Evolutionary conservation across 164 flowering plant species (phyloP).

Genomic region (Magnolia sinica): DNA sequence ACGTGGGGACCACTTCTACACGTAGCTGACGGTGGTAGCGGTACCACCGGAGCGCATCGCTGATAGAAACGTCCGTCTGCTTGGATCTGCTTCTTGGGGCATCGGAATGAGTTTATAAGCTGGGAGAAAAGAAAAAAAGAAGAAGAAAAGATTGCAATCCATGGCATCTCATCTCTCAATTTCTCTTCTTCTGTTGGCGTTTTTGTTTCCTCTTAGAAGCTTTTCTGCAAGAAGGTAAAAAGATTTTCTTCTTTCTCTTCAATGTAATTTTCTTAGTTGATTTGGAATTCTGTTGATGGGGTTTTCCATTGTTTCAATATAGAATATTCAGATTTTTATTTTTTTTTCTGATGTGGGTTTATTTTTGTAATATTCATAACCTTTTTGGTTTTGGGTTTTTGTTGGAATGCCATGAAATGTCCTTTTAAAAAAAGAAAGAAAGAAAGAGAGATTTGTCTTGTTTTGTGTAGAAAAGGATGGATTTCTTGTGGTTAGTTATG

Average conservation of each 20-base stretch:
- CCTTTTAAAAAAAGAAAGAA: too few relatives aligned
- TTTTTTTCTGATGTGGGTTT: not conserved
- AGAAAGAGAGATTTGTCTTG: too few relatives aligned
- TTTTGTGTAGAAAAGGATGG: not conserved
- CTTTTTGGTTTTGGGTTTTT: not conserved
- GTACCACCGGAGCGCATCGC: too few relatives aligned
- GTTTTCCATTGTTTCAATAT: not conserved
- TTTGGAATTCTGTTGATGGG: not conserved
- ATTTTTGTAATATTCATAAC: too few relatives aligned
- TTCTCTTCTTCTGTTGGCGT: slow-evolving; percentile 18
- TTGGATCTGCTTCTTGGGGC: not conserved
- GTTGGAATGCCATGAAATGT: not conserved
- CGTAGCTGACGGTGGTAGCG: too few relatives aligned
- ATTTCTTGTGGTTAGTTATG: too few relatives aligned
- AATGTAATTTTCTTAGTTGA: not conserved
- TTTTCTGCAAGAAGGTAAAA: slow-evolving; percentile 11
- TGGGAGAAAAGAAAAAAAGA: not conserved
- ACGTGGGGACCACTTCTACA: too few relatives aligned
- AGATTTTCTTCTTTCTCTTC: not conserved
- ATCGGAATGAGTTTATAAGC: not conserved
- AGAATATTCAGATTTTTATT: not conserved
- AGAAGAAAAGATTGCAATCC: slow-evolving; percentile 4
- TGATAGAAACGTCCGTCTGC: too few relatives aligned
- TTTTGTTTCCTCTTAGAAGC: slow-evolving; percentile 14
- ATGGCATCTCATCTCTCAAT: slow-evolving; percentile 34